Conservation (phyloP, 805 yeast genomes). For the Teunomyces barrocoloradensis region DNA sequence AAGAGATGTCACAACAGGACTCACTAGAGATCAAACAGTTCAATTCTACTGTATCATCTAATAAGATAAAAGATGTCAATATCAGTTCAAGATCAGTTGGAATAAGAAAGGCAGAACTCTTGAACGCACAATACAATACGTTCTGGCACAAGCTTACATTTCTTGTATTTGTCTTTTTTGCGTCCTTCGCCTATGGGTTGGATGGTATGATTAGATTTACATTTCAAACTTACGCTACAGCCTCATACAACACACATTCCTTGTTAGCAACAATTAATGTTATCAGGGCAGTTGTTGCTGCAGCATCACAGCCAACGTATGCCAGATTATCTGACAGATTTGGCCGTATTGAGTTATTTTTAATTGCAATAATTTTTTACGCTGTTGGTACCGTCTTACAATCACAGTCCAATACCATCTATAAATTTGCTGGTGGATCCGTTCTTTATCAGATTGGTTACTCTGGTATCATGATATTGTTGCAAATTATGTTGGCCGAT, state of each 20-base stretch:
- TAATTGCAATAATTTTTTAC: slow-evolving; percentile 52
- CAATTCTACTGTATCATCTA: background rate
- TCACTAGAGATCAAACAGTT: background rate
- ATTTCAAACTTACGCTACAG: slow-evolving; percentile 55
- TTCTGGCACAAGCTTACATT: slow-evolving; percentile 37
- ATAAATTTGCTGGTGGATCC: slow-evolving; percentile 63
- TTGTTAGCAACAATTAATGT: slow-evolving; percentile 58
- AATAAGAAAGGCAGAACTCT: slow-evolving; percentile 54
- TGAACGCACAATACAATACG: slow-evolving; percentile 46
- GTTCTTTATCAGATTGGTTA: slow-evolving; percentile 51
- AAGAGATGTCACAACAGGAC: background rate
- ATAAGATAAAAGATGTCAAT: background rate
- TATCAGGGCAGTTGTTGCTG: slow-evolving; percentile 57
- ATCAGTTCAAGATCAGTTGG: slow-evolving; percentile 40
- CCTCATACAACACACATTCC: slow-evolving; percentile 53
- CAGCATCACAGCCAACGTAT: slow-evolving; percentile 62
- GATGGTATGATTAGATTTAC: slow-evolving; percentile 50
- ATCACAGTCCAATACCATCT: slow-evolving; percentile 57
- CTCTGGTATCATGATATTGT: slow-evolving; percentile 57
- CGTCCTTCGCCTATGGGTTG: slow-evolving; percentile 58
- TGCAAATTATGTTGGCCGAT: slow-evolving; percentile 62
- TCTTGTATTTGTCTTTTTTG: slow-evolving; percentile 49
- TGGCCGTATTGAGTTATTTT: slow-evolving; percentile 56
- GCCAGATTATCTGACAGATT: slow-evolving; percentile 65
- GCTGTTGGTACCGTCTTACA: slow-evolving; percentile 62